Percentiles rank a stretch among this genome's conserved stretches.
Evolutionary conservation across 441 rosid genomes (phyloP).

Genomic region (Jatropha multifida): DNA sequence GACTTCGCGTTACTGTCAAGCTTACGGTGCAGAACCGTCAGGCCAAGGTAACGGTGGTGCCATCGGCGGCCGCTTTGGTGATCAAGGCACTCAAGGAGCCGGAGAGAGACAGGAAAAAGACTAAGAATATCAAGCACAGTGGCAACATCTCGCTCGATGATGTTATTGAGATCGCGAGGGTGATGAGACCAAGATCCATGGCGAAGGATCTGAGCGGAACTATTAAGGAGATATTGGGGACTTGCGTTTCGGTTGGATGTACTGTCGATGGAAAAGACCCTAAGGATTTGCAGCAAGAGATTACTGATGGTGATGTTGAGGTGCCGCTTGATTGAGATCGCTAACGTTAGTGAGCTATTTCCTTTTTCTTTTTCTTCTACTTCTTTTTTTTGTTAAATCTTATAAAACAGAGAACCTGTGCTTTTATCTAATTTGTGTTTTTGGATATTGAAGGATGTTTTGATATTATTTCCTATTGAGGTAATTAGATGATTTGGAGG

Average conservation of each 20-base stretch:
- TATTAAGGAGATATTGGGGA: constrained; percentile 77
- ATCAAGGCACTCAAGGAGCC: constrained; percentile 83
- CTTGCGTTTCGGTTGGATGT: constrained; percentile 80
- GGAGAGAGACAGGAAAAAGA: constrained; percentile 82
- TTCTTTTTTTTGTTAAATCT: too few species aligned
- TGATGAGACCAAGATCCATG: constrained; percentile 72
- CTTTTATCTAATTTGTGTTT: constrained; percentile 1
- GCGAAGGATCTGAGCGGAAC: constrained; percentile 74
- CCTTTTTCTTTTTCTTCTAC: background rate
- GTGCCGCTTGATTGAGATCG: constrained; percentile 42
- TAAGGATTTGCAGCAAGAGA: constrained; percentile 70
- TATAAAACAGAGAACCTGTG: background rate
- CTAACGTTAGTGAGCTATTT: background rate
- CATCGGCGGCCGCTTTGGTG: constrained; percentile 72
- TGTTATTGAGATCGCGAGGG: constrained; percentile 72
- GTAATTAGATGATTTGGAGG: constrained; percentile 10
- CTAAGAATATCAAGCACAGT: constrained; percentile 71
- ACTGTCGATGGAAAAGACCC: constrained; percentile 84
- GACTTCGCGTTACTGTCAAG: constrained; percentile 72
- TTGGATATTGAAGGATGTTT: background rate
- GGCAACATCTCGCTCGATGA: constrained; percentile 70
- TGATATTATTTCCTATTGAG: background rate
- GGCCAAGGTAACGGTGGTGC: constrained; percentile 78
- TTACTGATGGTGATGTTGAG: constrained; percentile 65
- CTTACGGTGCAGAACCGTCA: constrained; percentile 87